These are phyloP conservation scores for Kwoniella sp. DNA, from an alignment of 768 basidiomycete genomes.

Conservation along the genomic window DNA sequence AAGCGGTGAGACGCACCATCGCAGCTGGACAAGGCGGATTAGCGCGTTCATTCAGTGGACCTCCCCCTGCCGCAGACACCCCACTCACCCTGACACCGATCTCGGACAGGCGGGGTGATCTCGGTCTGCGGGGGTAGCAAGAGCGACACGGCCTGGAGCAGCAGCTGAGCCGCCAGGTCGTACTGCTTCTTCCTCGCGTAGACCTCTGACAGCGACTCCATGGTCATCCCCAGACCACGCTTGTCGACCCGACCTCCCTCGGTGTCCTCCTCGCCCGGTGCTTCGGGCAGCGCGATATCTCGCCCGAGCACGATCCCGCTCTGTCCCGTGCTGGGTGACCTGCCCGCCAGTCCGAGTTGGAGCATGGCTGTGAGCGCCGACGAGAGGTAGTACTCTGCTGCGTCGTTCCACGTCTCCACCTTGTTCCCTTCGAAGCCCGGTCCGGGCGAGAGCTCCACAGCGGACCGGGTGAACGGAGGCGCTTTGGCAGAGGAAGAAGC, in stretches of 20 bases:
- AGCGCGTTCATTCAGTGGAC: neutral
- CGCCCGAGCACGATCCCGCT: conserved; percentile 23
- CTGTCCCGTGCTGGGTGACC: neutral
- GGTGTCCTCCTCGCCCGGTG: conserved; percentile 6
- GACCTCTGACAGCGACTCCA: conserved; percentile 47
- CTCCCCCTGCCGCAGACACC: neutral
- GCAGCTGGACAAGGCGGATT: conserved; percentile 12
- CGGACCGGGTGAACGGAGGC: neutral
- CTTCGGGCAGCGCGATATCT: conserved; percentile 27
- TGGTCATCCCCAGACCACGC: conserved; percentile 45
- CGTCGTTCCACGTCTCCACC: conserved; percentile 22
- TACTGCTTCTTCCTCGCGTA: conserved; percentile 41
- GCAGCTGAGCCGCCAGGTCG: conserved; percentile 37
- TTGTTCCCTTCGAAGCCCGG: neutral
- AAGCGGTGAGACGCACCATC: conserved; percentile 13
- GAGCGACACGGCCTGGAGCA: conserved; percentile 46
- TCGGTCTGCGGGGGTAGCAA: conserved; percentile 35
- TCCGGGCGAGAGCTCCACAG: neutral
- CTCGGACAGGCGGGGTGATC: conserved; percentile 19
- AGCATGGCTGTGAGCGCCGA: conserved; percentile 38
- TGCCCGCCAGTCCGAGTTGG: conserved; percentile 14
- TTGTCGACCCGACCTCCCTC: conserved; percentile 36
- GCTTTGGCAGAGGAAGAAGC: conserved; percentile 7
- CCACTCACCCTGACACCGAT: conserved; percentile 48
- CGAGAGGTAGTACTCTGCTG: conserved; percentile 38